Evolutionary conservation across 768 basidiomycete species (phyloP), one percentile per base, ranked within the genome.

Genomic region (Dictyophora rubrovolvata): DNA sequence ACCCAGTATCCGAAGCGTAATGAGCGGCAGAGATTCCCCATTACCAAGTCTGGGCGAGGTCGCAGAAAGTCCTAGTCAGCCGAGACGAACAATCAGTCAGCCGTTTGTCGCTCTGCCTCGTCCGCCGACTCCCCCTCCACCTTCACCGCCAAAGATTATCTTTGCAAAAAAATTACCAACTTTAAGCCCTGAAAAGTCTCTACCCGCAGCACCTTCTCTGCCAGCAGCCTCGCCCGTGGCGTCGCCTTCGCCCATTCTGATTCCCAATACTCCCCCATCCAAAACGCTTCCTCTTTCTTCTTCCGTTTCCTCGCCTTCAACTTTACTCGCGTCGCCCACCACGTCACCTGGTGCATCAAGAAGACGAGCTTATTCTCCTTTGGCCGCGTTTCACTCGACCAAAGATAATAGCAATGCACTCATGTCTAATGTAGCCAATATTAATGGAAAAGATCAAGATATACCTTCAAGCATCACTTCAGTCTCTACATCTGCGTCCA

Each of bases 311-410:
- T 16, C 54, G 16, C 16, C 55, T 8, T 23, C 36, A 33, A 36
- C 36, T 33, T 34, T 16, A 23, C 42, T 28, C 10, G 22, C 54
- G 5, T 46, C n/a, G 20, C 53, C 53, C 55, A 35, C 22, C 22
- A 18, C 20, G n/a, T 18, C 37, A 35, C 20, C 42, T 33, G 36
- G 34, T 50, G 53, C 60, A 35, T 61, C 62, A 5, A 48, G 60
- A 46, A 61, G 65, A 48, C 62, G 64, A 18, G 65, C 65, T 59
- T 68, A 68, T 55, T 68, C 67, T 33, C 58, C 66, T 47, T 62
- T 64, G 17, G 66, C 65, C 8, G 67, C 67, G 52, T 67, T 68
- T 42, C 42, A 5, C 10, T 42, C 42, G 42, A 42, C 11, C 10
- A 42, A 42, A 14, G 42, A 42, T 2, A 42, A 12, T n/a, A 42